Evolutionary conservation across 352 stramenopile genomes (phyloP), one percentile per base, ranked within the genome.

Genomic region (Phytophthora kernoviae): DNA sequence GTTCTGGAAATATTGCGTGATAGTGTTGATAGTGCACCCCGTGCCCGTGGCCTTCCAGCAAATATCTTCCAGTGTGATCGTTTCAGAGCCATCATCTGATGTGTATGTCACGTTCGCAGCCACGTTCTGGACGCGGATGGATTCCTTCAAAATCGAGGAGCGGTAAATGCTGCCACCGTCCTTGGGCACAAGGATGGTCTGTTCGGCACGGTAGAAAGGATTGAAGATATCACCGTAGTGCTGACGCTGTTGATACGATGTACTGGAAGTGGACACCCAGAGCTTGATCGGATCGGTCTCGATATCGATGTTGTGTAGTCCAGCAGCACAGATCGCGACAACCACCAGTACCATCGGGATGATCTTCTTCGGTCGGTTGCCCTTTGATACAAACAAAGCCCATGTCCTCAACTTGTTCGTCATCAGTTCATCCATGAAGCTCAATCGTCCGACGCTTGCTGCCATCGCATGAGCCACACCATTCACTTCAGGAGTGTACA

Each of bases 1-100:
- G 68, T 88, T 88, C 59, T 88, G 78, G 54, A 86, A 88, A 51
- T 88, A 88, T 52, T 88, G 75, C 14, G 75, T 86, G 44, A 86
- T 82, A 0, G 75, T 70, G 47, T 85, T 83, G 12, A 88, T 30
- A 0, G 78, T 86, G 59, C 79, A 89, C 0, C 69, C 72, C 0
- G 75, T 84, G 20, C 79, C 75, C 12, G 79, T 89, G 10, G 75
- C 77, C 48, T 84, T 84, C 79, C 79, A 89, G 59, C 79, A 89
- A 65, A 89, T 84, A 27, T 86, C 75, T 34, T 79, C 65, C 10
- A 89, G 52, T 6, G 52, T 48, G 20, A 77, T 73, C 6, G 57
- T 69, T 21, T 62, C 42, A 6, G 54, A 27, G 18, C 54, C 68
- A 22, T 70, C 51, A 10, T 33, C 54, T 27, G 63, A 68, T n/a